Evolutionary conservation across 169 alveolate genomes (phyloP), one percentile per base, ranked within the genome.

Genomic region (Pseudocohnilembus persalinus): DNA sequence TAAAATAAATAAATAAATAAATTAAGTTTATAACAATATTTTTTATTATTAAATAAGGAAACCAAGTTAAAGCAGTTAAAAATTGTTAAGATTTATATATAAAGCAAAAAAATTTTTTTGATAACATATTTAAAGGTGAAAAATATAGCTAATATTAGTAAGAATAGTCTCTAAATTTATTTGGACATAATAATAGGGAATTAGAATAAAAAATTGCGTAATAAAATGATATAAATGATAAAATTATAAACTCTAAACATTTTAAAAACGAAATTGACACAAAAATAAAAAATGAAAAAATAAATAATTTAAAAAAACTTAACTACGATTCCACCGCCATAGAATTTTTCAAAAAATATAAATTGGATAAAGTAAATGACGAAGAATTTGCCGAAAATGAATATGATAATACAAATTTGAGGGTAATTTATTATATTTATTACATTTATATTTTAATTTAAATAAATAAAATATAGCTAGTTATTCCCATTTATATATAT

Each of bases 321-420:
- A 79, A 79, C 63, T 79, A 79, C 64, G 84, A 79, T 79, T 64
- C 35, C 11, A 20, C 73, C 15, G 74, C 74, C 27, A 73, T 64
- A 28, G 84, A 79, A 29, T 79, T 79, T 63, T 79, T 79, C 63
- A 49, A 49, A 29, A 79, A 79, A 79, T 79, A 79, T 63, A 79
- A 49, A 49, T 49, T 26, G 1, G 27, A 33, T 4, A 49, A 11
- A 29, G 34, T 34, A 28, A 73, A 79, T 29, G 63, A 35, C 26
- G 73, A 79, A 34, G 84, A 79, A 11, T 26, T 79, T n/a, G 64
- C 33, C 31, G 76, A 79, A 11, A n/a, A 79, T 29, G 84, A 79
- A 63, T 79, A 79, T 20, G 35, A 64, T 0, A 29, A 79, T 25
- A 35, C 35, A 29, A 26, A 49, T n/a, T 25, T 79, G 30, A 79